phyloP scores from a whole-genome alignment of 805 yeast species.

The Saccharomyces kudriavzevii region DNA sequence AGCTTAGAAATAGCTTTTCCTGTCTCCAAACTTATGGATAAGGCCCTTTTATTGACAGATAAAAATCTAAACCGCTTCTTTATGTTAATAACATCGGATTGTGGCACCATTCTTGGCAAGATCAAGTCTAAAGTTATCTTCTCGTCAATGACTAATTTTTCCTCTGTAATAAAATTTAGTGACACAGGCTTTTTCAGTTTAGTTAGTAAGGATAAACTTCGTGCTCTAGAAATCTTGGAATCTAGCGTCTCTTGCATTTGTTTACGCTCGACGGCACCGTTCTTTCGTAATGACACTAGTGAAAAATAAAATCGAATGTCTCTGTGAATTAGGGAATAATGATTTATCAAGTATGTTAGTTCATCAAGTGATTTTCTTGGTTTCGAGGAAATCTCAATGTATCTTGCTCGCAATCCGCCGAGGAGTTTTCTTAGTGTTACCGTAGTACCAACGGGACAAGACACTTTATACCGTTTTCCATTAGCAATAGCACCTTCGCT shows the following conservation, averaged over 20 bases:
- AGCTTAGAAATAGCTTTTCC: conserved; percentile 27
- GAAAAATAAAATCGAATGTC: conserved; percentile 28
- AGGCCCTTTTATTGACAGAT: conserved; percentile 30
- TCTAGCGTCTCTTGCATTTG: conserved; percentile 11
- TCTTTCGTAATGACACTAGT: conserved; percentile 14
- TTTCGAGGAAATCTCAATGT: conserved; percentile 24
- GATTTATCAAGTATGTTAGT: conserved; percentile 19
- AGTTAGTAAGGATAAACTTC: conserved; percentile 9
- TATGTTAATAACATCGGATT: conserved; percentile 15
- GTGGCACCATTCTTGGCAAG: conserved; percentile 32
- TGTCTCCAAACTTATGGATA: conserved; percentile 24
- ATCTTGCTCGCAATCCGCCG: conserved; percentile 29
- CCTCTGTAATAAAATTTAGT: conserved; percentile 12
- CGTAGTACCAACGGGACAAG: conserved; percentile 33
- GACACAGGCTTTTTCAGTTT: conserved; percentile 6
- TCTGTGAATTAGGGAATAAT: conserved; percentile 29
- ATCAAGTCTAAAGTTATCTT: conserved; percentile 12
- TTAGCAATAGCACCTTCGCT: conserved; percentile 21
- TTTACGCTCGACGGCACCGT: conserved; percentile 10
- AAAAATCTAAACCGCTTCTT: conserved; percentile 24
- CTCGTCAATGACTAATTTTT: conserved; percentile 6
- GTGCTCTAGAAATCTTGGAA: conserved; percentile 8
- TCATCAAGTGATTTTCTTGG: conserved; percentile 19
- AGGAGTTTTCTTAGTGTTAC: conserved; percentile 30
- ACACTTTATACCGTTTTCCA: conserved; percentile 13